Evolutionary conservation across 2,329 filamentous ascomycete genomes (phyloP).

Genomic region (Huntiella abstrusa): DNA sequence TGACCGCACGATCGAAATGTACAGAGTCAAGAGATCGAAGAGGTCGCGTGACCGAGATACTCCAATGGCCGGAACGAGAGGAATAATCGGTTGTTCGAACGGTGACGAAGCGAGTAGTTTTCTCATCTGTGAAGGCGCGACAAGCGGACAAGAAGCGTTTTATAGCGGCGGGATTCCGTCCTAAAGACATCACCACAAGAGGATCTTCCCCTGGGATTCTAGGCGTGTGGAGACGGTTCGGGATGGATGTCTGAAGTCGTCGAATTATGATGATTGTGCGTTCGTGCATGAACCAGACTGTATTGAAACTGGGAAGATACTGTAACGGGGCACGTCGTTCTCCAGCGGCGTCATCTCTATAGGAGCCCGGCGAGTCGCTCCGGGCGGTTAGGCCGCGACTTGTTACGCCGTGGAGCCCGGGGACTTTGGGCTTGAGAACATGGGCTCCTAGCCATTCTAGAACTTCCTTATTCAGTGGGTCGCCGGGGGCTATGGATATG

Average conservation of each 20-base stretch:
- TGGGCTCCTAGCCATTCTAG: conserved; percentile 22
- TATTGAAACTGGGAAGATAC: conserved; percentile 21
- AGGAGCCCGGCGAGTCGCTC: conserved; percentile 13
- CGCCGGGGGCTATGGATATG: conserved; percentile 20
- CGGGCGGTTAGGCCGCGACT: conserved; percentile 15
- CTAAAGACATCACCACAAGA: conserved; percentile 22
- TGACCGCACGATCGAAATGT: conserved; percentile 48
- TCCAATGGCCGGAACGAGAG: conserved; percentile 17
- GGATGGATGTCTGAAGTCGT: conserved; percentile 15
- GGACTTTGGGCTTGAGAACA: conserved; percentile 16
- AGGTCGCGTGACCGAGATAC: conserved; percentile 30
- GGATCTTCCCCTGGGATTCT: conserved; percentile 16
- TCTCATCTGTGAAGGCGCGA: conserved; percentile 18
- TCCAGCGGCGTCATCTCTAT: conserved; percentile 13
- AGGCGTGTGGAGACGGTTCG: conserved; percentile 9
- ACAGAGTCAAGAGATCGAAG: conserved; percentile 58
- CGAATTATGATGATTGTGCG: conserved; percentile 20
- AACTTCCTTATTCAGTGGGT: conserved; percentile 21
- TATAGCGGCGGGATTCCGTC: conserved; percentile 18
- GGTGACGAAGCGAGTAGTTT: conserved; percentile 20
- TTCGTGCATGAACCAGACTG: conserved; percentile 20
- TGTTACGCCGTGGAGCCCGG: conserved; percentile 16
- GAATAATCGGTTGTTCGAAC: conserved; percentile 17
- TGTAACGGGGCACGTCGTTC: conserved; percentile 20
- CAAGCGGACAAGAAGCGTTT: conserved; percentile 17